Base-by-base conservation (phyloP, 2,329 filamentous ascomycete species). In the Phialocephala subalpina region DNA sequence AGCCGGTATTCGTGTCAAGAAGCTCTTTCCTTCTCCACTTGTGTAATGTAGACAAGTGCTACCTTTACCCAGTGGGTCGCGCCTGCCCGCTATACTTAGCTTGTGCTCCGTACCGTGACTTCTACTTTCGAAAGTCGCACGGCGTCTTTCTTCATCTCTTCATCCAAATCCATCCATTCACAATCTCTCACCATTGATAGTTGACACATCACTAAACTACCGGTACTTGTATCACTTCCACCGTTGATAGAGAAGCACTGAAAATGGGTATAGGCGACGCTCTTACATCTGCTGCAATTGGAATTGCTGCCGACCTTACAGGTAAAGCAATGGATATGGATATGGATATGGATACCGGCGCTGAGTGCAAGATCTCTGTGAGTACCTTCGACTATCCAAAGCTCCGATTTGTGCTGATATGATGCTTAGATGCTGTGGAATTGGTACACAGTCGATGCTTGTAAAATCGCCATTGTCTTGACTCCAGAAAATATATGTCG, bases 351-450 rank as follows among this genome's bases (percentile, higher is more conserved):
- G 29, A 33, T 9, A 33, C 9, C 56, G 60, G 67, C 12, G 58
- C 58, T 22, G 47, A 27, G 33, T 72, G 66, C 57, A 66, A 70
- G 38, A 70, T 70, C 14, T 67, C 67, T 45, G 65, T 69, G 63
- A 45, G 52, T 62, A 11, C 3, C 22, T 18, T 27, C 4, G 9
- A n/a, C n/a, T n/a, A n/a, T n/a, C n/a, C n/a, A n/a, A n/a, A n/a
- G n/a, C n/a, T n/a, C n/a, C n/a, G n/a, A n/a, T n/a, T n/a, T n/a
- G n/a, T n/a, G n/a, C n/a, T n/a, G n/a, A n/a, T n/a, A n/a, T n/a
- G n/a, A n/a, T n/a, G n/a, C n/a, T n/a, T 27, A 92, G 90, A 94
- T 93, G 91, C 81, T 92, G 47, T 93, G 91, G 90, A 94, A 93
- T 78, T 92, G 90, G 90, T 83, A 91, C 77, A 90, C 89, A 2